Percentiles rank a stretch among this genome's conserved stretches.
These are phyloP conservation scores for Lagenaria siceraria DNA, from an alignment of 306 rosid genomes.

Conservation along the genomic window DNA sequence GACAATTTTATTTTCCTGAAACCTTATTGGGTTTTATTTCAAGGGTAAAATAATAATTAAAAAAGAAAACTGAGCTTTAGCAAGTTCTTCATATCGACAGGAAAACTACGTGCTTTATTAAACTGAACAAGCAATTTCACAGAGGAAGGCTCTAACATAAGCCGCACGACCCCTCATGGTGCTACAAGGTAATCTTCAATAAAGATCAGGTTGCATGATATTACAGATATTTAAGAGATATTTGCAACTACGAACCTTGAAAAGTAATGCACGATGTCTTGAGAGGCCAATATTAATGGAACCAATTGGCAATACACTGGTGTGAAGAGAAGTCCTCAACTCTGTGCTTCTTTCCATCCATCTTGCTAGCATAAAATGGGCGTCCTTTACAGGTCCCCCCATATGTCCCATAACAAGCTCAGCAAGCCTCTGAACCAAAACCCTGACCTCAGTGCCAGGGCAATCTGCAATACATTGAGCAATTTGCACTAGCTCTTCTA, in stretches of 20 bases:
- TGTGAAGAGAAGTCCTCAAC: constrained; percentile 63
- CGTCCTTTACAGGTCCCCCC: constrained; percentile 99
- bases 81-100: background rate
- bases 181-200: background rate
- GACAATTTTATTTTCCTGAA: background rate
- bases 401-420: constrained; percentile 76
- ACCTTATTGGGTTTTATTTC: background rate
- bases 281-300: constrained; percentile 87
- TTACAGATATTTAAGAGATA: constrained; percentile 8
- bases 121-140: background rate
- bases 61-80: background rate
- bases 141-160: background rate
- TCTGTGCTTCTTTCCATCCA: constrained; percentile 89
- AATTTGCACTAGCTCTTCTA: constrained; percentile 82
- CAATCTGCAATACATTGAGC: constrained; percentile 89
- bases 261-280: constrained; percentile 95
- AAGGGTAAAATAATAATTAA: background rate
- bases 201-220: background rate
- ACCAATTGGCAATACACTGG: constrained; percentile 83
- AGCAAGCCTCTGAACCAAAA: constrained; percentile 83
- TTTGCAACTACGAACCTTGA: constrained; percentile 47
- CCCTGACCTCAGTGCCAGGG: constrained; percentile 48
- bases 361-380: constrained; percentile 57
- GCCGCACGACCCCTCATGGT: background rate
- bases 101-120: background rate